Evolutionary conservation across 768 basidiomycete species (phyloP), one percentile per base, ranked within the genome.

Genomic region (Goffeauzyma gilvescens): DNA sequence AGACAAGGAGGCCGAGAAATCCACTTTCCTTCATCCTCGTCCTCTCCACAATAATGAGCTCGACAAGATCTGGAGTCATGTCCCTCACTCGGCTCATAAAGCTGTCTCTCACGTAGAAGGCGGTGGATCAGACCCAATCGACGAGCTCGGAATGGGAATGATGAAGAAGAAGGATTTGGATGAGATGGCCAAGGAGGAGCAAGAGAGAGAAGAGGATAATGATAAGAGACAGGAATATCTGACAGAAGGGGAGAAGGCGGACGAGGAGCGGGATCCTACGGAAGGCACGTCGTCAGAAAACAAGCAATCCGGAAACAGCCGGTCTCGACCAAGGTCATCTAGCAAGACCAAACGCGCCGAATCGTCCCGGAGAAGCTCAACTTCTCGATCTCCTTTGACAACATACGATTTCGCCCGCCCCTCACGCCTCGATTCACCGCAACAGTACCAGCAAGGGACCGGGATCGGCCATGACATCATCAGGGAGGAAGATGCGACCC

Each of bases 11-110:
- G 39, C 48, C 26, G 49, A 62, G 32, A 32, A 13, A 8, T 35
- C 48, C 21, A 50, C 24, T 3, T 63, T 63, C 42, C 46, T 8
- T 7, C 61, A 60, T 45, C 59, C 57, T 8, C 59, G 50, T 20
- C 48, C 51, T 3, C 44, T 63, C 3, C 45, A 49, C 27, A 34
- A 44, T 10, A 39, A 43, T 6, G 60, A 62, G 37, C 38, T 59
- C 13, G 54, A 54, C 41, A 48, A 32, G 13, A 34, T 62, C 10
- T 42, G 46, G 14, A 18, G 44, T 14, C 48, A 55, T 27, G 35
- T 62, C 13, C 51, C 54, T 5, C 46, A 50, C 27, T 53, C 53
- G 4, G 37, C 50, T 14, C 50, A 53, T 20, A 50, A 56, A 33
- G 57, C 57, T 2, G 49, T 49, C 3, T 44, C 48, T 7, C 49